These are phyloP conservation scores for Echinochloa phyllopogon DNA, from an alignment of 176 grass and related monocot species.

Conservation along the genomic window DNA sequence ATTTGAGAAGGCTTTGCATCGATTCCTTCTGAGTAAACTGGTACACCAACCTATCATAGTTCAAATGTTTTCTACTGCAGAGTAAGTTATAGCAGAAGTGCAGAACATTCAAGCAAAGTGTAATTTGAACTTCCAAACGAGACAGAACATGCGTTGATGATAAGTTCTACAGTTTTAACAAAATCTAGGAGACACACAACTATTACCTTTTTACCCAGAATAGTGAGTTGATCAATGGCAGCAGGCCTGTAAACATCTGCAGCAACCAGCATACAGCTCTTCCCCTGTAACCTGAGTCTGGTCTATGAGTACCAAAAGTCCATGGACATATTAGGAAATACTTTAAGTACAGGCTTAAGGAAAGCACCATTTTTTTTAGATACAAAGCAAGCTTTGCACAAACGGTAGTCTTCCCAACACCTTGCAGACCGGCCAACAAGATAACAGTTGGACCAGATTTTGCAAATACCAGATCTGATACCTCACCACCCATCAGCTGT, in stretches of 20 bases:
- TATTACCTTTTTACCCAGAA: conserved; percentile 84
- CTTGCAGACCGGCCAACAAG: conserved; percentile 84
- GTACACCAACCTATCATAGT: conserved; percentile 75
- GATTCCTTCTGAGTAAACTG: conserved; percentile 86
- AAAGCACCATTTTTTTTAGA: conserved; percentile 87
- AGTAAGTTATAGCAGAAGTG: not conserved
- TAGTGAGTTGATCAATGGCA: conserved; percentile 94
- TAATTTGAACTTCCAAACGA: conserved; percentile 6
- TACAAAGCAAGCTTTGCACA: conserved; percentile 93
- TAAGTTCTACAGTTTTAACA: conserved; percentile 6
- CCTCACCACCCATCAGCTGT: conserved; percentile 90
- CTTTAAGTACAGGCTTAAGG: conserved; percentile 35
- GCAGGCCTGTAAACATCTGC: conserved; percentile 99
- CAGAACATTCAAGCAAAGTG: not conserved
- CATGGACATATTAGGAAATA: conserved; percentile 26
- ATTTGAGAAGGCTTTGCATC: conserved; percentile 82
- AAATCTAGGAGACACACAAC: not conserved
- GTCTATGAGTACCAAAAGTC: conserved; percentile 51
- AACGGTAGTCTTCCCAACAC: conserved; percentile 97
- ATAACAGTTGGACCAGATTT: conserved; percentile 81
- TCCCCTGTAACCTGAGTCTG: conserved; percentile 73
- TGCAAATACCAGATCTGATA: conserved; percentile 85
- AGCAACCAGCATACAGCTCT: conserved; percentile 95
- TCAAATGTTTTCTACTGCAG: conserved; percentile 11
- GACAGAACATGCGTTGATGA: not conserved